These are phyloP conservation scores for Debaryomyces nepalensis DNA, from an alignment of 1,139 yeast genomes.

Conservation along the genomic window DNA sequence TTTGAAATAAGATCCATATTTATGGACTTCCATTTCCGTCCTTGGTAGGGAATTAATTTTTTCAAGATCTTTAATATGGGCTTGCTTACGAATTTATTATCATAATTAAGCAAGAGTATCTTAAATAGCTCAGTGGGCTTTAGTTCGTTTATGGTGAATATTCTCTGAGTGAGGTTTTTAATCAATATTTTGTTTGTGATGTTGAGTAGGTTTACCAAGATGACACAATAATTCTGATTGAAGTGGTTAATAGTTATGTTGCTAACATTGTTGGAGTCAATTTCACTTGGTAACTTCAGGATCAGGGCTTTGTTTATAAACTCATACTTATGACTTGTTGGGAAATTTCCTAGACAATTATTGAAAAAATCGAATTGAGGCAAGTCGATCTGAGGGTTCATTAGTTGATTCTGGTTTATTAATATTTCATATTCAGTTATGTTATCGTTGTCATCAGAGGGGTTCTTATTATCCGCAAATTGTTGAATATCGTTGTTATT, in stretches of 20 bases:
- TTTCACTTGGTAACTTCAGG: conserved; percentile 30
- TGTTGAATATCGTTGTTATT: conserved; percentile 41
- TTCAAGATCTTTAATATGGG: conserved; percentile 77
- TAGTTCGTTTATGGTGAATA: conserved; percentile 57
- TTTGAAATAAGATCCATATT: conserved; percentile 94
- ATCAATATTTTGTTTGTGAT: conserved; percentile 50
- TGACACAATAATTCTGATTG: conserved; percentile 50
- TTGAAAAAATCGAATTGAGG: conserved; percentile 51
- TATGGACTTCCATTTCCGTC: conserved; percentile 90
- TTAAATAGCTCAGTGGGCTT: conserved; percentile 58
- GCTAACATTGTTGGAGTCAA: conserved; percentile 34
- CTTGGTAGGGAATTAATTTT: conserved; percentile 86
- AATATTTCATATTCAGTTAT: conserved; percentile 43
- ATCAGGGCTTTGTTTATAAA: conserved; percentile 39
- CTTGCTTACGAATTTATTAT: conserved; percentile 64
- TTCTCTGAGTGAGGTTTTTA: conserved; percentile 55
- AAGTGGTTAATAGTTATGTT: conserved; percentile 36
- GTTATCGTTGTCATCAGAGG: conserved; percentile 23
- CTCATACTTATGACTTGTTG: conserved; percentile 21
- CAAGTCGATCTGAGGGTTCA: conserved; percentile 51
- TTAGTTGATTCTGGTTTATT: conserved; percentile 42
- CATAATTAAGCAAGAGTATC: conserved; percentile 51
- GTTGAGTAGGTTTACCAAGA: conserved; percentile 49
- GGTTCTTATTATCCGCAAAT: conserved; percentile 12
- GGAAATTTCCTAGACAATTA: conserved; percentile 35